Conservation (phyloP, 176 grass and related monocot species). For the Eleusine indica region DNA sequence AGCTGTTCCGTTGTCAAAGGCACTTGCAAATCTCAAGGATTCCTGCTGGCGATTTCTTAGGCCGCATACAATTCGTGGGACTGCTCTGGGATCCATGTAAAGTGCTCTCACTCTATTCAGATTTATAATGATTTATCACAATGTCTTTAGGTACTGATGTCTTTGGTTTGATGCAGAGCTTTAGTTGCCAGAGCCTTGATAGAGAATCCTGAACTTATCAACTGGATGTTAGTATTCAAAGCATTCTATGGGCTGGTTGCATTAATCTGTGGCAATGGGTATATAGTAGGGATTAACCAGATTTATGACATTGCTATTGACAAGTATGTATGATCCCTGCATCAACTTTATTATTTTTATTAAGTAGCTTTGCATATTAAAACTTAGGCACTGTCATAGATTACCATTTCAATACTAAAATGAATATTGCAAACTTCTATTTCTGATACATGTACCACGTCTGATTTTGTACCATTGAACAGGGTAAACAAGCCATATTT, state of each 20-base stretch:
- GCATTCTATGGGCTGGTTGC: slow-evolving; percentile 73
- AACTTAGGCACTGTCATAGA: neutral
- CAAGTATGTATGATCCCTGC: slow-evolving; percentile 65
- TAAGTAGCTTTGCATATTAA: neutral
- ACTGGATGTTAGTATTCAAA: slow-evolving; percentile 83
- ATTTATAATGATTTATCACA: neutral
- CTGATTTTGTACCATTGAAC: slow-evolving; percentile 39
- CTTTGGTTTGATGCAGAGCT: slow-evolving; percentile 56
- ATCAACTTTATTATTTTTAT: slow-evolving; percentile 2
- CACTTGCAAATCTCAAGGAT: slow-evolving; percentile 66
- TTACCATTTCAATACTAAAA: slow-evolving; percentile 3
- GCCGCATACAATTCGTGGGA: slow-evolving; percentile 95
- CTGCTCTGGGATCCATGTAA: slow-evolving; percentile 86
- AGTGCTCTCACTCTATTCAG: neutral
- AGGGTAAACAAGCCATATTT: slow-evolving; percentile 99
- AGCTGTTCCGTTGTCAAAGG: slow-evolving; percentile 50
- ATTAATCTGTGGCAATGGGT: slow-evolving; percentile 89
- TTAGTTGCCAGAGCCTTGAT: slow-evolving; percentile 92
- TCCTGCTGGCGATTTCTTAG: slow-evolving; percentile 94
- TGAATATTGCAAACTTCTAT: neutral
- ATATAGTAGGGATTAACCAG: slow-evolving; percentile 98
- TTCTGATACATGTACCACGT: slow-evolving; percentile 16
- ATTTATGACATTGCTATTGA: slow-evolving; percentile 97
- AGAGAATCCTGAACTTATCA: slow-evolving; percentile 84
- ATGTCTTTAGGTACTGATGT: slow-evolving; percentile 23